Percentiles rank a stretch among this genome's conserved stretches.
Conservation (phyloP, 306 rosid species). For the Cucumis sativus region Cucumber_9930_V3 NC_026657.2:8953501-8954000, state of each 20-base stretch:
- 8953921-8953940: not conserved
- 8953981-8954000: constrained; percentile 72
- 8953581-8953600: not conserved
- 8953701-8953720: constrained; percentile 21
- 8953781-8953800: constrained; percentile 93
- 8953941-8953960: not conserved
- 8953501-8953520: not conserved
- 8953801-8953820: constrained; percentile 48
- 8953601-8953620: not conserved
- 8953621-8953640: not conserved
- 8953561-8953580: not conserved
- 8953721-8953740: constrained; percentile 98
- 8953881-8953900: constrained; percentile 45
- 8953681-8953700: constrained; percentile 10
- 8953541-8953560: not conserved
- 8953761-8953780: constrained; percentile 84
- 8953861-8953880: constrained; percentile 94
- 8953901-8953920: not conserved
- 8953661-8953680: not conserved
- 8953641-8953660: not conserved
- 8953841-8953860: constrained; percentile 73
- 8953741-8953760: constrained; percentile 90
- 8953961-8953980: constrained; percentile 35
- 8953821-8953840: constrained; percentile 38
- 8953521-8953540: not conserved